Conservation (phyloP, 2,329 filamentous ascomycete species). For the Elsinoe perseae region DNA sequence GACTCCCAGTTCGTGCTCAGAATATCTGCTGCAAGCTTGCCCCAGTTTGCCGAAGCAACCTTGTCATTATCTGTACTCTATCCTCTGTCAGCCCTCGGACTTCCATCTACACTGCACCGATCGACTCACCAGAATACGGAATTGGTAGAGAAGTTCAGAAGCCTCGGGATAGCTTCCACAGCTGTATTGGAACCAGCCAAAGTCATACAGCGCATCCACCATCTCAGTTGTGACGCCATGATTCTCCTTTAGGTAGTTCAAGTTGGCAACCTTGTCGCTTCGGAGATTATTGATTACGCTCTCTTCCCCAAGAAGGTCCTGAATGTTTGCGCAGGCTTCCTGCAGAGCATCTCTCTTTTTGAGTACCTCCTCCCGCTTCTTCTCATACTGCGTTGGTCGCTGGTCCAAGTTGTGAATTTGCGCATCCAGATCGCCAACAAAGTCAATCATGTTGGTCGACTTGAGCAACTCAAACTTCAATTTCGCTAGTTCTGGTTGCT, state of each 20-base stretch:
- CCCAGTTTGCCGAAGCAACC: constrained; percentile 91
- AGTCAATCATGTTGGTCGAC: constrained; percentile 98
- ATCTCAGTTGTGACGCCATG: constrained; percentile 91
- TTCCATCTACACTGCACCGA: not conserved
- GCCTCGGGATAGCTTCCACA: constrained; percentile 89
- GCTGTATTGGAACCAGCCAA: constrained; percentile 95
- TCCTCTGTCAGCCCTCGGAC: constrained; percentile 1
- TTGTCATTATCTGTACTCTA: constrained; percentile 94
- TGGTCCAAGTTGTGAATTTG: constrained; percentile 75
- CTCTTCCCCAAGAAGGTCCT: constrained; percentile 75
- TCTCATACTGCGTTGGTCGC: constrained; percentile 74
- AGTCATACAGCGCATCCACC: constrained; percentile 93
- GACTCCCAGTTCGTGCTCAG: constrained; percentile 91
- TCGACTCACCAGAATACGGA: constrained; percentile 65
- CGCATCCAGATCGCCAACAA: constrained; percentile 84
- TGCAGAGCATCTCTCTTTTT: constrained; percentile 73
- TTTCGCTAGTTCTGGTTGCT: constrained; percentile 62
- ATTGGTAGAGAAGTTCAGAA: constrained; percentile 90
- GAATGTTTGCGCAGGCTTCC: constrained; percentile 82
- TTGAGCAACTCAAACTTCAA: constrained; percentile 91
- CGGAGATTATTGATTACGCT: constrained; percentile 84
- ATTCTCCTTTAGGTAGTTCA: constrained; percentile 95
- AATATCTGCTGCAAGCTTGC: constrained; percentile 94
- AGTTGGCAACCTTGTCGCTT: constrained; percentile 96
- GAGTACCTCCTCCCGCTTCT: constrained; percentile 84